Conservation (phyloP, 1,139 yeast genomes). For the Candida tunisiensis region DNA sequence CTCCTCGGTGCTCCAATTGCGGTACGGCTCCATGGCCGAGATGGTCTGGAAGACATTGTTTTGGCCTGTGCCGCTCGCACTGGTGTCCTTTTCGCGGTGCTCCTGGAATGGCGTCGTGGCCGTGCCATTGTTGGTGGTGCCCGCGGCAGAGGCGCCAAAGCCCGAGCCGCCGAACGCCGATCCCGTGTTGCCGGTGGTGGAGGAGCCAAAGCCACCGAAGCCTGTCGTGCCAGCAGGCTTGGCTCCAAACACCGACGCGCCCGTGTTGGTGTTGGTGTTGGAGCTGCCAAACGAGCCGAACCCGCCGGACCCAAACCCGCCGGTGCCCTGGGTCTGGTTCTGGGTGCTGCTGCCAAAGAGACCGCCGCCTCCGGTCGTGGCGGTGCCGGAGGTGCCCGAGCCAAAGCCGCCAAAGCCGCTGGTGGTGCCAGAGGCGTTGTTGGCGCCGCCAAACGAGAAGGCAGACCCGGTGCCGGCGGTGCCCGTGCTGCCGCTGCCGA, state of each 20-base stretch:
- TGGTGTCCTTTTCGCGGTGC: slow-evolving; percentile 64
- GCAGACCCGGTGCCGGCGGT: slow-evolving; percentile 7
- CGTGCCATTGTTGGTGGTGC: slow-evolving; percentile 37
- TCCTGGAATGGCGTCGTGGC: slow-evolving; percentile 37
- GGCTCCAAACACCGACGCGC: slow-evolving; percentile 35
- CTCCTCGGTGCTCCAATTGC: slow-evolving; percentile 70
- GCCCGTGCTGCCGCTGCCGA: slow-evolving; percentile 12
- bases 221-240: slow-evolving; percentile 9
- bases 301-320: slow-evolving; percentile 21
- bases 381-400: neutral
- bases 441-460: slow-evolving; percentile 17
- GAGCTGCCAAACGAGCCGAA: slow-evolving; percentile 4
- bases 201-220: slow-evolving; percentile 7
- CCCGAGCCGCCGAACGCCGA: slow-evolving; percentile 15
- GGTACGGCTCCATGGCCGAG: slow-evolving; percentile 81
- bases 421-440: slow-evolving; percentile 5
- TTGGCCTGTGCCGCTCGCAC: slow-evolving; percentile 14
- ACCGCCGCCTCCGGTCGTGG: slow-evolving; percentile 27
- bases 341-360: slow-evolving; percentile 14
- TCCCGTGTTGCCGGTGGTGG: slow-evolving; percentile 8
- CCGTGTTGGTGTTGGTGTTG: slow-evolving; percentile 22
- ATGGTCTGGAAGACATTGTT: slow-evolving; percentile 61
- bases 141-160: slow-evolving; percentile 7
- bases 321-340: slow-evolving; percentile 11
- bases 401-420: slow-evolving; percentile 10